Conservation (phyloP, 1,139 yeast species). For the Candida sanyaensis region DNA sequence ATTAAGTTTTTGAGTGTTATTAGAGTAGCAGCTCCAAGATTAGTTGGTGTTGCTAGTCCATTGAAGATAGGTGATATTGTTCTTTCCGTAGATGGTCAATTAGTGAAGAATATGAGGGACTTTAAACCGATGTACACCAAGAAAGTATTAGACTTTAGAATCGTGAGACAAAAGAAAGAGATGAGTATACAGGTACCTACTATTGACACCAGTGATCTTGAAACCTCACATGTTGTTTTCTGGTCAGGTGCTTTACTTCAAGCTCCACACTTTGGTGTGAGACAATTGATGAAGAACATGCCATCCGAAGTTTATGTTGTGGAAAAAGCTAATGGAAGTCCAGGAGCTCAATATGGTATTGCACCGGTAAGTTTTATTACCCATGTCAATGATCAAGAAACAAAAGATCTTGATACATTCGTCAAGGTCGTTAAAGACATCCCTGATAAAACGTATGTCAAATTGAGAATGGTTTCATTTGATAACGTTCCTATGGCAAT, state of each 20-base stretch:
- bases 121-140: conserved; percentile 54
- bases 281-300: conserved; percentile 70
- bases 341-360: conserved; percentile 83
- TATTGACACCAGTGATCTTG: conserved; percentile 52
- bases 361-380: conserved; percentile 83
- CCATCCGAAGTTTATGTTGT: conserved; percentile 87
- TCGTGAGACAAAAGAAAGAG: conserved; percentile 57
- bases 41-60: conserved; percentile 26
- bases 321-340: conserved; percentile 74
- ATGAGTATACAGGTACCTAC: conserved; percentile 66
- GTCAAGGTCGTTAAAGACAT: conserved; percentile 62
- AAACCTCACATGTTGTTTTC: conserved; percentile 66
- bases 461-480: conserved; percentile 77
- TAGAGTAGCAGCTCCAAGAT: conserved; percentile 59
- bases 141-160: conserved; percentile 53
- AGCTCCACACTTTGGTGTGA: conserved; percentile 52
- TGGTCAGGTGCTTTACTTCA: conserved; percentile 81
- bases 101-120: conserved; percentile 69
- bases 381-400: conserved; percentile 78
- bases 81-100: conserved; percentile 63
- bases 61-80: conserved; percentile 70
- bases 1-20: conserved; percentile 73
- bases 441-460: conserved; percentile 79
- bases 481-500: conserved; percentile 86
- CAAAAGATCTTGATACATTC: conserved; percentile 69